Conservation (phyloP, 192 early-diverging fungal genomes). For the Powellomyces hirtus region DNA sequence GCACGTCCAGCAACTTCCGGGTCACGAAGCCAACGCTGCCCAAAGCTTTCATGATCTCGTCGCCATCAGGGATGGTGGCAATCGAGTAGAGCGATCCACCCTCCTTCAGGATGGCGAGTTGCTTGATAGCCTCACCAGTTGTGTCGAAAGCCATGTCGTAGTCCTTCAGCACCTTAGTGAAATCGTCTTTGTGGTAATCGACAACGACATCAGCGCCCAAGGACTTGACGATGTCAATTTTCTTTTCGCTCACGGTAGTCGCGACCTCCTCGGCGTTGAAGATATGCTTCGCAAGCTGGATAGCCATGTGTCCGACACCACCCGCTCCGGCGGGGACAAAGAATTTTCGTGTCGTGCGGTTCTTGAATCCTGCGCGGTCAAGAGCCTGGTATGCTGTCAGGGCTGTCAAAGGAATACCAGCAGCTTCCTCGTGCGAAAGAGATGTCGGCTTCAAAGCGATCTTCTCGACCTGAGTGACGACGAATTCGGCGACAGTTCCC, state of each 20-base stretch:
- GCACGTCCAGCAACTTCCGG: neutral
- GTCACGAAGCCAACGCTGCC: constrained; percentile 19
- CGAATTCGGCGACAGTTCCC: constrained; percentile 25
- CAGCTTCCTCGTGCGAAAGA: constrained; percentile 42
- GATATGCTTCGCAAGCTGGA: constrained; percentile 44
- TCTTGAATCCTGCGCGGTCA: neutral
- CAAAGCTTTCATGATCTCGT: constrained; percentile 4
- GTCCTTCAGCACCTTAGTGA: constrained; percentile 10
- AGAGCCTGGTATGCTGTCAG: constrained; percentile 47
- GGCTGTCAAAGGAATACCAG: constrained; percentile 50
- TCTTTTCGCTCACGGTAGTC: constrained; percentile 52
- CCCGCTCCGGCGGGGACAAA: constrained; percentile 57
- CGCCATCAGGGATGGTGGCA: constrained; percentile 19
- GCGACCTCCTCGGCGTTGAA: constrained; percentile 43
- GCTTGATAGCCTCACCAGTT: constrained; percentile 27
- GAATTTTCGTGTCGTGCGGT: constrained; percentile 19
- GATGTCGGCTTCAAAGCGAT: constrained; percentile 34
- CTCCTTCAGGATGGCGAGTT: constrained; percentile 33
- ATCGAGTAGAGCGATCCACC: constrained; percentile 22
- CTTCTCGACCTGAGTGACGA: neutral
- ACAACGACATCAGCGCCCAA: constrained; percentile 57
- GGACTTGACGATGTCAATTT: constrained; percentile 42
- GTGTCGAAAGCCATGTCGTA: constrained; percentile 49
- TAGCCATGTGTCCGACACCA: constrained; percentile 54
- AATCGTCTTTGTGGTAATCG: constrained; percentile 51